Base-by-base conservation (phyloP, 345 rosid species). In the Pelargonium nanum region DNA sequence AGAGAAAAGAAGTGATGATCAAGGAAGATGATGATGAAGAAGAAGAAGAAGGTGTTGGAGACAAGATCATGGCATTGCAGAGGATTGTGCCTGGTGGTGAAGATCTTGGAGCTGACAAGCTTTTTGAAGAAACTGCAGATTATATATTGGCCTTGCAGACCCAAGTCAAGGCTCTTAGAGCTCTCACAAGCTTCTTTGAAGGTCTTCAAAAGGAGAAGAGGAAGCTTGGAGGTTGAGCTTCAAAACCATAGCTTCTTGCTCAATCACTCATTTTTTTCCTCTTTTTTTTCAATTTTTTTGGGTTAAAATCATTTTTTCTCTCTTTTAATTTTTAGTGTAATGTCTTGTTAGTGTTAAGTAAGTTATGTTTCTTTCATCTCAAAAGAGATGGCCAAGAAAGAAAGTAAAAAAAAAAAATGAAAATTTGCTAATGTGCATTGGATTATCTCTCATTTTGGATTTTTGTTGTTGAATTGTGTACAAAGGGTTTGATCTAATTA, bases 11-110 rank as follows among this genome's bases (percentile, higher is more conserved):
- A 68, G 63, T 12, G 1, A 60, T 4, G 22, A 55, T 1, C 8
- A 74, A 68, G 0, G 83, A 75, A 1, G 83, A 69, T 0, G 79
- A 64, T 0, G 80, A 69, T 0, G 74, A 76, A 22, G 67, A 65
- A 20, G 77, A 40, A 53, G 83, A 84, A 26, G 88, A 79, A 34
- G 75, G 59, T 40, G 48, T 40, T 12, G 48, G 48, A 12, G 48
- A 40, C 22, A 87, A 79, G 82, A 83, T 87, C 26, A 68, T 26
- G 66, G 83, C 85, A 62, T 73, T 87, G 80, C 90, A 84, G 80
- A 87, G 74, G 80, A 81, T 84, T 28, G 82, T 87, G 19, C 95
- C 95, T 0, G 95, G 91, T 26, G 91, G 91, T 5, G 80, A 75
- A 17, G 63, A 67, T 15, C 79, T 87, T 19, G 86, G 80, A 12